Conservation (phyloP, 148 eudicot species). For the Amaranthus palmeri region DNA sequence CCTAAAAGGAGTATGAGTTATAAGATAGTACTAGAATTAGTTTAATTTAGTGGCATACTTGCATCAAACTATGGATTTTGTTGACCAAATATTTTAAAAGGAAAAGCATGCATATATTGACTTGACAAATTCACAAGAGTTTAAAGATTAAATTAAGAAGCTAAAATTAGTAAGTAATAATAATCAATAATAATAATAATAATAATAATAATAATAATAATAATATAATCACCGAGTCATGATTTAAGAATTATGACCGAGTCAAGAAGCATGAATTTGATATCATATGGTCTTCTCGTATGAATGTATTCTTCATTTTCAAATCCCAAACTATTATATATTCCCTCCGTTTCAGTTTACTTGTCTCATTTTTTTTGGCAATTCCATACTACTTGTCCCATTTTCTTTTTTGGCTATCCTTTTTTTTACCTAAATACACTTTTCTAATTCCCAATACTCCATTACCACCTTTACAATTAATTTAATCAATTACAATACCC, state of each 20-base stretch:
- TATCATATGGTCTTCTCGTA: not conserved
- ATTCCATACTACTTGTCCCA: too few species aligned
- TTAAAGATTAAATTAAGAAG: not conserved
- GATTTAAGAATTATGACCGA: not conserved
- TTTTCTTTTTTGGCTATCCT: too few species aligned
- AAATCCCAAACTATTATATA: too few species aligned
- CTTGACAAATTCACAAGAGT: conserved; percentile 4
- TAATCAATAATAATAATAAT: not conserved
- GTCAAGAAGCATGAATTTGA: conserved; percentile 18
- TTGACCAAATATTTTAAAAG: conserved; percentile 21
- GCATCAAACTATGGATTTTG: conserved; percentile 21
- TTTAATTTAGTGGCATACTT: conserved; percentile 16
- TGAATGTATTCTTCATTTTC: too few species aligned
- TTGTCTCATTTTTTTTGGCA: too few species aligned
- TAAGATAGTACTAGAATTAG: not conserved
- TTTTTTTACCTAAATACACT: too few species aligned
- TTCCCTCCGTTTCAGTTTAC: too few species aligned
- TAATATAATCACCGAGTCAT: not conserved
- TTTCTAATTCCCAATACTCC: too few species aligned
- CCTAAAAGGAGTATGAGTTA: not conserved
- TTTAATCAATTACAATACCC: too few species aligned
- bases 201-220: too few species aligned
- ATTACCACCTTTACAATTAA: too few species aligned
- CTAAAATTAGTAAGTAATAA: conserved; percentile 18
- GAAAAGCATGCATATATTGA: not conserved